Evolutionary conservation across 2,329 filamentous ascomycete genomes (phyloP), one percentile per base, ranked within the genome.

Genomic region (Alternaria gaisen): DNA sequence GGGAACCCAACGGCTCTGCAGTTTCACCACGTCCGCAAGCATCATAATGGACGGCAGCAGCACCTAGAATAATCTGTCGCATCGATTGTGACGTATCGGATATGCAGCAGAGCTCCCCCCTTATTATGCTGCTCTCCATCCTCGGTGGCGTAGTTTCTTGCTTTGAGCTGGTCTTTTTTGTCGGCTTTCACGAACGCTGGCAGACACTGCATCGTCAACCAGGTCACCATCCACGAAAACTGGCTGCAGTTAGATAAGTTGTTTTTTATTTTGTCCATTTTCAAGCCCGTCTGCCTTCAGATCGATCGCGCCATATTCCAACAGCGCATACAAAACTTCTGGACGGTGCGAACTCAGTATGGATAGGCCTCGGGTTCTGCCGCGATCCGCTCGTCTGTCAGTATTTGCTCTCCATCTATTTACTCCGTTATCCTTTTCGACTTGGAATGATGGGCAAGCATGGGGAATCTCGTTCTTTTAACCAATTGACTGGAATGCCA

Each of bases 1-100:
- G 38, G 40, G 47, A 28, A 54, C 46, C 47, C 56, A 63, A 58
- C 60, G 55, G 61, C 54, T 50, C 40, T 55, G 24, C 36, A 52
- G 36, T 64, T 46, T 36, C 47, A 61, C 51, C 20, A 58, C 54
- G 30, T 44, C 46, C 24, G 24, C 24, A 43, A 32, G 1, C 20
- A 26, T 28, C 41, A 38, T 16, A 3, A 14, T 20, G 18, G 26
- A 36, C 44, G 38, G 28, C 57, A n/a, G 41, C 40, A 38, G 14
- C 41, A 9, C 24, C 43, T 26, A 22, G 47, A 5, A 38, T 53
- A 38, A 30, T 34, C 7, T 51, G 47, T 34, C 12, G 43, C 47
- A 48, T 58, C 46, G 16, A 11, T 38, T 38, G 46, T 50, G 46
- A 50, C 46, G 46, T 24, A 38, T 50, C 30, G 46, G 24, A 9